phyloP scores from a whole-genome alignment of 2,329 filamentous ascomycete genomes.

The Scedosporium apiospermum region DNA sequence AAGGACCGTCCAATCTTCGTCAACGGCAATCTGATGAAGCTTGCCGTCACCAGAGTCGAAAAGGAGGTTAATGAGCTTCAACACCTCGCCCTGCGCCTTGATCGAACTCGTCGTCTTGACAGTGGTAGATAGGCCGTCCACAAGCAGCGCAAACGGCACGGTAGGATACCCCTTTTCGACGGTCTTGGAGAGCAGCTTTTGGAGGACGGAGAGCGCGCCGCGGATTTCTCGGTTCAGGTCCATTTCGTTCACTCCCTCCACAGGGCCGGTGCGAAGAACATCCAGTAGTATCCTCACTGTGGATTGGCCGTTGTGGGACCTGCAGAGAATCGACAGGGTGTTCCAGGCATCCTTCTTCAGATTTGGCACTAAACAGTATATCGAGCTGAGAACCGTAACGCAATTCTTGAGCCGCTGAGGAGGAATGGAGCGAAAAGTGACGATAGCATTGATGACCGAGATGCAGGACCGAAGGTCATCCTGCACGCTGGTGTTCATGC shows the following conservation, averaged over 20 bases:
- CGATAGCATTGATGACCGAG: slow-evolving; percentile 57
- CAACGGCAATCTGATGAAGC: slow-evolving; percentile 46
- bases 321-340: slow-evolving; percentile 60
- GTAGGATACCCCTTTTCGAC: slow-evolving; percentile 50
- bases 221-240: slow-evolving; percentile 47
- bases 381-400: slow-evolving; percentile 61
- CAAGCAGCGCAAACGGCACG: slow-evolving; percentile 48
- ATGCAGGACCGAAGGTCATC: slow-evolving; percentile 60
- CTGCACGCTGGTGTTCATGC: slow-evolving; percentile 54
- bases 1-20: slow-evolving; percentile 57
- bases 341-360: slow-evolving; percentile 60
- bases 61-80: slow-evolving; percentile 45
- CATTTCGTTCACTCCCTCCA: slow-evolving; percentile 36
- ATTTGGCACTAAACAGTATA: slow-evolving; percentile 54
- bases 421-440: slow-evolving; percentile 64
- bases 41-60: slow-evolving; percentile 42
- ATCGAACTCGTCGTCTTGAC: slow-evolving; percentile 32
- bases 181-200: slow-evolving; percentile 52
- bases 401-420: slow-evolving; percentile 52
- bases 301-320: slow-evolving; percentile 63
- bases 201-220: slow-evolving; percentile 52
- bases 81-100: slow-evolving; percentile 35
- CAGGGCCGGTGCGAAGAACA: slow-evolving; percentile 41
- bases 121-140: slow-evolving; percentile 46
- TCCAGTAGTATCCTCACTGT: slow-evolving; percentile 58